Base-by-base conservation (phyloP, 306 rosid species). In the Dryas alaskensis region DNA sequence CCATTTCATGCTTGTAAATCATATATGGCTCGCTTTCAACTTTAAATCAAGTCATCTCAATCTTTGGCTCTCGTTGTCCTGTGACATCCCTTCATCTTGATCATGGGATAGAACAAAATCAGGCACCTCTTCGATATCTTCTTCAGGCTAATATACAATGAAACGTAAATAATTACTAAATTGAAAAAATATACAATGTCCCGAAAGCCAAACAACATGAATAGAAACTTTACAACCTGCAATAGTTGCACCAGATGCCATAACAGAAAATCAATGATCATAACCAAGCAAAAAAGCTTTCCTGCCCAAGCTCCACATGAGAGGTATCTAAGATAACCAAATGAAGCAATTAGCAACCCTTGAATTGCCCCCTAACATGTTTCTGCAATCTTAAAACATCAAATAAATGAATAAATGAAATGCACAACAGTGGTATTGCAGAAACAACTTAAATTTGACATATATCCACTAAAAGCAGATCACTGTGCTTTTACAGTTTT, bases 241-340 rank as follows among this genome's bases (percentile, higher is more conserved):
- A 85, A 91, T 22, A 83, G 46, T 81, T 93, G 86, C 87, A 91
- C 68, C 63, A 89, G 79, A 74, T 77, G 86, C 97, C 96, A 90
- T 17, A 93, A 72, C 79, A 91, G 60, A 82, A 85, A 93, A 66
- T 90, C 97, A 57, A 93, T 84, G 47, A 89, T 78, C 98, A 93
- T 89, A 67, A 86, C 96, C 85, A 93, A 81, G 86, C 93, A 89
- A 84, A 90, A 91, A 67, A 91, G 86, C 83, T 93, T 91, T 69
- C 97, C 97, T 7, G 92, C 98, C 92, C 96, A 93, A 5, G 92
- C 74, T 80, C 98, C 98, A 76, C 96, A 89, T 1, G 79, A 81
- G 74, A 89, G 98, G 80, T 89, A 89, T 70, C 98, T 93, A 46
- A 10, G 76, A 58, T 42, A 48, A 65, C 72, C 53, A 85, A 70